phyloP scores from a whole-genome alignment of 176 grass and related monocot species.

The Phyllostachys edulis region DNA sequence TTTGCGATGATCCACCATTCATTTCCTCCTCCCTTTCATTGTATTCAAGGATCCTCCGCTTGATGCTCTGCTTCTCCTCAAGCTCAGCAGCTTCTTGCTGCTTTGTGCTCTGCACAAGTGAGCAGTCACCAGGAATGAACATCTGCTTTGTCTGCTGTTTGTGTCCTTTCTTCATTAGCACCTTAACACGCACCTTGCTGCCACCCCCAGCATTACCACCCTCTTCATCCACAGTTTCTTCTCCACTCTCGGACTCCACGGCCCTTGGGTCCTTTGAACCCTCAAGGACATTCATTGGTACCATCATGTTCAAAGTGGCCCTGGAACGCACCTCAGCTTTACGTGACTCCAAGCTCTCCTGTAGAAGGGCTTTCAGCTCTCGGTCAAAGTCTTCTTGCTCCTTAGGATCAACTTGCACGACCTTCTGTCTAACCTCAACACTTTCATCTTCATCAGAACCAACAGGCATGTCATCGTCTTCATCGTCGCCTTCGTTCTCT shows the following conservation, averaged over 20 bases:
- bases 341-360: conserved; percentile 92
- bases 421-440: conserved; percentile 80
- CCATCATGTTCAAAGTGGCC: conserved; percentile 88
- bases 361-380: conserved; percentile 84
- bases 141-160: conserved; percentile 98
- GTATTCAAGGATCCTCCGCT: conserved; percentile 92
- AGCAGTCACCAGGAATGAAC: conserved; percentile 81
- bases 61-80: conserved; percentile 87
- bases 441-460: conserved; percentile 92
- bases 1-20: conserved; percentile 53
- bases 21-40: conserved; percentile 96
- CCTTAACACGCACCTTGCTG: conserved; percentile 90
- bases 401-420: conserved; percentile 76
- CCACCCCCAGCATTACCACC: conserved; percentile 48
- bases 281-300: conserved; percentile 95
- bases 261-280: conserved; percentile 64
- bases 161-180: conserved; percentile 94
- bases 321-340: conserved; percentile 79
- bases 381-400: conserved; percentile 96
- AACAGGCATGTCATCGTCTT: conserved; percentile 66
- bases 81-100: conserved; percentile 89
- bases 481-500: conserved; percentile 81
- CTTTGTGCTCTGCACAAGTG: conserved; percentile 85
- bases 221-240: conserved; percentile 93
- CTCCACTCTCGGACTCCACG: conserved; percentile 73